Conservation (phyloP, 768 basidiomycete species). For the Dendrothele bispora region DNA sequence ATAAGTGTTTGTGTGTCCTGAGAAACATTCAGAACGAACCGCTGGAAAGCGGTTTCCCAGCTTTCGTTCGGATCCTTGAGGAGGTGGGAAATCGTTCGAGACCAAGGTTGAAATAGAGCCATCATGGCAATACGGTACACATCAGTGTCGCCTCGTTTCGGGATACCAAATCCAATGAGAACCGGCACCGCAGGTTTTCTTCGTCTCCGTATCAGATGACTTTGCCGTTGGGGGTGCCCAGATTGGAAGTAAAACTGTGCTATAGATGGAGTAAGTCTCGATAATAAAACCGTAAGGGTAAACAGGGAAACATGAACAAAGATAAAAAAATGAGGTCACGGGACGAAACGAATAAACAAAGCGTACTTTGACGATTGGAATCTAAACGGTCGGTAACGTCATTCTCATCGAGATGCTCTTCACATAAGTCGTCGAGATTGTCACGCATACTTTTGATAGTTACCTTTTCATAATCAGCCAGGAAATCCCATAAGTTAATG, state of each 20-base stretch:
- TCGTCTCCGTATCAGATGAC: neutral
- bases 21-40: neutral
- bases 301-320: too few relatives aligned
- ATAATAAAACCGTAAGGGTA: too few relatives aligned
- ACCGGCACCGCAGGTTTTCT: neutral
- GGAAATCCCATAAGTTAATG: neutral
- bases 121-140: neutral
- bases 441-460: too few relatives aligned
- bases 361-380: too few relatives aligned
- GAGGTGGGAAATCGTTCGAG: neutral
- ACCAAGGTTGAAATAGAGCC: neutral
- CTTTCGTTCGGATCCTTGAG: conserved; percentile 1
- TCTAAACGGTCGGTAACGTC: too few relatives aligned
- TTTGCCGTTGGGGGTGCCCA: neutral
- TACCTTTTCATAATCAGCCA: neutral
- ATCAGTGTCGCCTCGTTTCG: neutral
- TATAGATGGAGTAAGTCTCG: too few relatives aligned
- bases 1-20: conserved; percentile 3
- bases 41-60: neutral
- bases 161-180: neutral
- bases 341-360: too few relatives aligned
- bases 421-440: too few relatives aligned
- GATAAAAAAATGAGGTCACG: too few relatives aligned
- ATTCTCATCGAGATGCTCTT: too few relatives aligned
- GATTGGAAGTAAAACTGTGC: too few relatives aligned